phyloP scores from a whole-genome alignment of 2,329 filamentous ascomycete genomes.

The Fusarium nisikadoi region DNA sequence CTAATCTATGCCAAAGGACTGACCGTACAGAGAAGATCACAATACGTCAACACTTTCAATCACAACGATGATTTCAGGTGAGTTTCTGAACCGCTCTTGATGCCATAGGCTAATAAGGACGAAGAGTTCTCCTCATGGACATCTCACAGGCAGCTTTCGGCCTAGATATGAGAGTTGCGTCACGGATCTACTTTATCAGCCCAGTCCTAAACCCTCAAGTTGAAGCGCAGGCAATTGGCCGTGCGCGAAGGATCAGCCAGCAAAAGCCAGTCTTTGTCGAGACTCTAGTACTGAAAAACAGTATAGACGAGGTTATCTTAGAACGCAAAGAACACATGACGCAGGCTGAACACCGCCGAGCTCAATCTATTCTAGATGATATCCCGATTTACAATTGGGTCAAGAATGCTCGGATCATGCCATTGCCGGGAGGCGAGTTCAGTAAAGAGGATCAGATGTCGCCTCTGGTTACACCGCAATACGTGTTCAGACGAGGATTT shows the following conservation, averaged over 20 bases:
- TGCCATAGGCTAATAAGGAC: slow-evolving; percentile 1
- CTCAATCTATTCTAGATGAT: slow-evolving; percentile 68
- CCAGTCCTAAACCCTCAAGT: slow-evolving; percentile 87
- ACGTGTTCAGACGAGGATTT: slow-evolving; percentile 63
- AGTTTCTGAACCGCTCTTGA: not conserved
- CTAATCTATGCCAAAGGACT: slow-evolving; percentile 76
- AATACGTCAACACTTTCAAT: slow-evolving; percentile 85
- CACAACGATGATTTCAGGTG: slow-evolving; percentile 70
- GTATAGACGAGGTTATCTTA: slow-evolving; percentile 87
- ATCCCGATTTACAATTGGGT: slow-evolving; percentile 69
- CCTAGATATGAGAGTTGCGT: slow-evolving; percentile 84
- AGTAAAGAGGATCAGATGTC: slow-evolving; percentile 61
- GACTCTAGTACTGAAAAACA: slow-evolving; percentile 82
- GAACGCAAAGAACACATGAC: slow-evolving; percentile 80
- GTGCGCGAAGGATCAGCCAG: slow-evolving; percentile 89
- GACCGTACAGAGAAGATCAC: slow-evolving; percentile 69
- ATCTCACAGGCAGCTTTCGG: slow-evolving; percentile 90
- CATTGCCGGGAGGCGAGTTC: slow-evolving; percentile 41
- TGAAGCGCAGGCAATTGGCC: slow-evolving; percentile 91
- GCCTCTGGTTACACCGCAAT: slow-evolving; percentile 56
- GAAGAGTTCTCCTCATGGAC: slow-evolving; percentile 86
- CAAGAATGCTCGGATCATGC: slow-evolving; percentile 59
- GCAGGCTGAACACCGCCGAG: slow-evolving; percentile 67
- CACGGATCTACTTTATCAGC: slow-evolving; percentile 87
- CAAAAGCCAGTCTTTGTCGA: slow-evolving; percentile 82